phyloP scores from a whole-genome alignment of 352 stramenopile genomes.

The Globisporangium cylindrosporum region DNA sequence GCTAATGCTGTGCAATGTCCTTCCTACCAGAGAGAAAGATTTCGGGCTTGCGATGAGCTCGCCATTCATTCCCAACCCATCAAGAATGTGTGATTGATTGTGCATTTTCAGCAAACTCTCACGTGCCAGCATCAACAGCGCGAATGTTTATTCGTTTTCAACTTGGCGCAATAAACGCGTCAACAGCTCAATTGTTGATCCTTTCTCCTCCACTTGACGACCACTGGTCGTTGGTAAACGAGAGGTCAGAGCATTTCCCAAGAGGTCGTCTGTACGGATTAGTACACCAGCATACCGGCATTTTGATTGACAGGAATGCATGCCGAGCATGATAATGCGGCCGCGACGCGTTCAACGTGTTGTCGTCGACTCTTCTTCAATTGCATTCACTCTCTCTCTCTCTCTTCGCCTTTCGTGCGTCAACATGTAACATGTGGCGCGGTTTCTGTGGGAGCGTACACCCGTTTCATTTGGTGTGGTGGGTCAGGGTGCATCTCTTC shows the following conservation, averaged over 20 bases:
- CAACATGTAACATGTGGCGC: not conserved
- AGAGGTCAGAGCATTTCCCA: not conserved
- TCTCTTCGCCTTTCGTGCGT: not conserved
- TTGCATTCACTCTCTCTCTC: not conserved
- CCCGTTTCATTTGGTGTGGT: not conserved
- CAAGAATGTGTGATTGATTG: not conserved
- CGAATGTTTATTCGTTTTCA: not conserved
- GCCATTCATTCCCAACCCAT: not conserved
- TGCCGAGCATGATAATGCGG: not conserved
- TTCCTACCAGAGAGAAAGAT: not conserved
- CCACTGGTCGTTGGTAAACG: not conserved
- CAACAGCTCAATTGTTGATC: not conserved
- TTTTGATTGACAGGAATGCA: not conserved
- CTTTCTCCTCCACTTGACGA: not conserved
- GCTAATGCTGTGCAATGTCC: too few relatives aligned
- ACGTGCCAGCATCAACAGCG: not conserved
- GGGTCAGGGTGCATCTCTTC: not conserved
- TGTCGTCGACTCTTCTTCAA: not conserved
- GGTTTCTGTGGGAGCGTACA: not conserved
- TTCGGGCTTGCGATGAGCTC: not conserved
- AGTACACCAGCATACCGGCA: not conserved
- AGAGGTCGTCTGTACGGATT: not conserved
- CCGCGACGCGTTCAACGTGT: not conserved
- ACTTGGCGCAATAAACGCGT: not conserved
- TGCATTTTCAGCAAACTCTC: not conserved